phyloP scores from a whole-genome alignment of 2,329 filamentous ascomycete genomes.

The Diaporthe caulivora region DNA sequence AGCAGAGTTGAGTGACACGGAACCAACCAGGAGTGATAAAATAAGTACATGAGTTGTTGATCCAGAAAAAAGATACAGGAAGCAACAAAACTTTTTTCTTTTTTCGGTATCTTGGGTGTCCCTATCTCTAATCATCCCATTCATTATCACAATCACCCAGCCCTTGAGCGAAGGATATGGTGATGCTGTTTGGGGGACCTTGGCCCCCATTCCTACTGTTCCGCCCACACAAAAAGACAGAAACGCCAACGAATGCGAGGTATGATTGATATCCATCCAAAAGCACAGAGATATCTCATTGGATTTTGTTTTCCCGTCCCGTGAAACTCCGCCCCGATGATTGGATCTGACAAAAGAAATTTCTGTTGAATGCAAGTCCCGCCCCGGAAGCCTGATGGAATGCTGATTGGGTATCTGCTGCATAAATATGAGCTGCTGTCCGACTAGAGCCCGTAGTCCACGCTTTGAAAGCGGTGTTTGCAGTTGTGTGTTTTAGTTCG shows the following conservation, averaged over 20 bases:
- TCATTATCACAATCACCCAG: conserved; percentile 28
- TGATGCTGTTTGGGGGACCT: conserved; percentile 1
- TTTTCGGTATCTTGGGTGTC: conserved; percentile 27
- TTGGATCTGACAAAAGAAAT: conserved; percentile 31
- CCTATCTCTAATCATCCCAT: conserved; percentile 32
- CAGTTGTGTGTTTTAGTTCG: neutral
- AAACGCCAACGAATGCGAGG: conserved; percentile 40
- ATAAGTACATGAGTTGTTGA: conserved; percentile 25
- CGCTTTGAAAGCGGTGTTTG: neutral
- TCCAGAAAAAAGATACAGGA: conserved; percentile 21
- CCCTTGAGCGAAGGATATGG: neutral
- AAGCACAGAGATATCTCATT: conserved; percentile 33
- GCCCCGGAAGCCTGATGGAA: conserved; percentile 29
- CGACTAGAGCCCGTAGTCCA: conserved; percentile 23
- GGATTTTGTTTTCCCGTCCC: conserved; percentile 33
- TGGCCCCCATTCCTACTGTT: conserved; percentile 18
- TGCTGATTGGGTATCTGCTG: conserved; percentile 38
- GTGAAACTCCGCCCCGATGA: conserved; percentile 35
- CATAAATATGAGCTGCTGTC: conserved; percentile 35
- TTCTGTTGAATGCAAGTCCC: conserved; percentile 19
- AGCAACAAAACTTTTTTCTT: conserved; percentile 25
- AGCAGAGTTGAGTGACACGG: neutral
- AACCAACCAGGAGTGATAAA: neutral
- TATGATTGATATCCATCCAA: conserved; percentile 38
- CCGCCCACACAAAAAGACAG: conserved; percentile 3